phyloP scores from a whole-genome alignment of 371 early-diverging fungal species.

The Scutellospora calospora region DNA sequence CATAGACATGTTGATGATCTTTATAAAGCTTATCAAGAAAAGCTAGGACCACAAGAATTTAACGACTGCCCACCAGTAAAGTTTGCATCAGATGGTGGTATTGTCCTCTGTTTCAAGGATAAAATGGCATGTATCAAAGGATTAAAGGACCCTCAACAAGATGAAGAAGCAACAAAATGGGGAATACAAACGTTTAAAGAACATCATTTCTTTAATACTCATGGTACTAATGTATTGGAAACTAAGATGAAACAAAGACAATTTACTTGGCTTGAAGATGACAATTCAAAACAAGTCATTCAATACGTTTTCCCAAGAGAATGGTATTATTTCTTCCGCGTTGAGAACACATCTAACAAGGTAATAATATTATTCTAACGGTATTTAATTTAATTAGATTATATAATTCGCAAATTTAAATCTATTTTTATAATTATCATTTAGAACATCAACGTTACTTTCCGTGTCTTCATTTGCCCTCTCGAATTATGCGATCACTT shows the following conservation, averaged over 20 bases:
- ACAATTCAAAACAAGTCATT: background rate
- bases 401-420: background rate
- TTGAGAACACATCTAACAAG: constrained; percentile 4
- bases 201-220: background rate
- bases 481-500: background rate
- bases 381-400: background rate
- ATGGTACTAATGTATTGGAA: background rate
- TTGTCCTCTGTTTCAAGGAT: background rate
- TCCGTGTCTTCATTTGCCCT: background rate
- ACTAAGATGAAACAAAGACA: constrained; percentile 2
- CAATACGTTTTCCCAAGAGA: constrained; percentile 12
- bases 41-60: background rate
- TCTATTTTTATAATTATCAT: background rate
- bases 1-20: constrained; percentile 21
- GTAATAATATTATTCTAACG: background rate
- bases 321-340: constrained; percentile 30
- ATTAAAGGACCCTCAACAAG: background rate
- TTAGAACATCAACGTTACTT: background rate
- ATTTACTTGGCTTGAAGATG: background rate
- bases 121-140: background rate
- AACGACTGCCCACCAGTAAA: background rate
- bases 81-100: background rate
- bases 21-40: background rate
- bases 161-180: background rate
- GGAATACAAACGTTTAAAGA: background rate